Evolutionary conservation across 2,329 filamentous ascomycete genomes (phyloP), one percentile per base, ranked within the genome.

Genomic region (Thermoascus crustaceus): DNA sequence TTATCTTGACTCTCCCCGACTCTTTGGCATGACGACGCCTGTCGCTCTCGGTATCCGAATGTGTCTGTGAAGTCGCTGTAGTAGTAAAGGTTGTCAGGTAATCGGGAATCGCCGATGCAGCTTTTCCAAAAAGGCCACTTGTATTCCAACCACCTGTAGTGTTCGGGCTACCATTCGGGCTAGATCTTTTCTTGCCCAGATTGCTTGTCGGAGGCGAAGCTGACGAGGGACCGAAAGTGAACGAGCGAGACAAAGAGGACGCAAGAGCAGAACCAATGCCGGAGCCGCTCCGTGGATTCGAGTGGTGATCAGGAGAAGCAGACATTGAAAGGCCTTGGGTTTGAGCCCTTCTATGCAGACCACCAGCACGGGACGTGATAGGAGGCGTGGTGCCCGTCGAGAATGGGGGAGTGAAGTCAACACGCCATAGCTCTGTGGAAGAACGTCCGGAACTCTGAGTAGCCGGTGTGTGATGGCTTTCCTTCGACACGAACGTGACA

Each of bases 371-470:
- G 17, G 66, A 63, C 23, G 61, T 46, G 16, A 58, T 54, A 4
- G 72, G 72, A 30, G 72, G 72, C 3, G 72, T 75, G 14, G 63
- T 67, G 10, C 68, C 68, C 1, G 67, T 71, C 3, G 71, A 75
- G 45, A 68, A 67, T 2, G 72, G 66, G 3, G 69, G 71, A 2
- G 67, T 63, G 3, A 69, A 65, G 32, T 68, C 68, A 30, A 62
- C 61, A 16, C 66, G 63, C 65, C 67, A 71, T 3, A 64, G 60
- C 25, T 71, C 72, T 35, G 67, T 65, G 3, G 67, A 71, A 6
- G 71, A 74, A 6, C 63, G 63, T 37, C 64, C 63, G 18, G 70
- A 72, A 17, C 67, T 67, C 40, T 68, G 71, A 14, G 53, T 48
- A 20, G 47, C 41, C 21, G 52, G 44, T 4, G 52, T 48, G 13